phyloP scores from a whole-genome alignment of 331 rosid genomes.

The Acacia concinna region DNA sequence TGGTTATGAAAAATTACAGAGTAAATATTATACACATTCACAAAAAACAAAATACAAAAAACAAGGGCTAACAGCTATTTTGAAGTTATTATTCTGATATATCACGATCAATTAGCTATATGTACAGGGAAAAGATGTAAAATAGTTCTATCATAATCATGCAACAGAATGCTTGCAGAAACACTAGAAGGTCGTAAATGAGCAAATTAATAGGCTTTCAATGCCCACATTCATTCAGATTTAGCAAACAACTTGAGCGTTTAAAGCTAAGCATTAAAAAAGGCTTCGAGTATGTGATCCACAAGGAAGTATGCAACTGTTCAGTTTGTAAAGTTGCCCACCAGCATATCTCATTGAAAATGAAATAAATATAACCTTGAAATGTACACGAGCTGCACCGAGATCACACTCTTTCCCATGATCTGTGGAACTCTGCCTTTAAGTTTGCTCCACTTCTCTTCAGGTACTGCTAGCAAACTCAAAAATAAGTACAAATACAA shows the following conservation, averaged over 20 bases:
- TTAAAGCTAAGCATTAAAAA: slow-evolving; percentile 24
- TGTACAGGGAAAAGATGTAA: slow-evolving; percentile 29
- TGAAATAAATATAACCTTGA: slow-evolving; percentile 42
- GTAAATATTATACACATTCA: background rate
- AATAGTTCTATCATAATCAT: slow-evolving; percentile 22
- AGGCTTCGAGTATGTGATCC: slow-evolving; percentile 17
- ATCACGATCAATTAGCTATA: slow-evolving; percentile 34
- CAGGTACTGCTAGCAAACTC: slow-evolving; percentile 28
- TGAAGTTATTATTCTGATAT: slow-evolving; percentile 27
- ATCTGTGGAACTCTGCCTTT: slow-evolving; percentile 28
- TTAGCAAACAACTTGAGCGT: slow-evolving; percentile 14
- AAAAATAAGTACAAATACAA: background rate
- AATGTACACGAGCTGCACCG: slow-evolving; percentile 34
- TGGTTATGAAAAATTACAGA: background rate
- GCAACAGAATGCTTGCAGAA: slow-evolving; percentile 23
- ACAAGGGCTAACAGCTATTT: background rate
- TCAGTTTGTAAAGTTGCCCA: slow-evolving; percentile 35
- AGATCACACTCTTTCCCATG: slow-evolving; percentile 33
- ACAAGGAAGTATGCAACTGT: slow-evolving; percentile 34
- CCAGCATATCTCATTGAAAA: slow-evolving; percentile 43
- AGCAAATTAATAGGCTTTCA: slow-evolving; percentile 28
- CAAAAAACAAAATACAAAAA: too few relatives aligned
- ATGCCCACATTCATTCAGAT: slow-evolving; percentile 26
- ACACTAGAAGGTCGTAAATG: slow-evolving; percentile 22
- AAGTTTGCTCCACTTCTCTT: slow-evolving; percentile 25